Evolutionary conservation across 305 asterid genomes (phyloP), one percentile per base, ranked within the genome.

Genomic region (Solanum aculeatissimum): DNA sequence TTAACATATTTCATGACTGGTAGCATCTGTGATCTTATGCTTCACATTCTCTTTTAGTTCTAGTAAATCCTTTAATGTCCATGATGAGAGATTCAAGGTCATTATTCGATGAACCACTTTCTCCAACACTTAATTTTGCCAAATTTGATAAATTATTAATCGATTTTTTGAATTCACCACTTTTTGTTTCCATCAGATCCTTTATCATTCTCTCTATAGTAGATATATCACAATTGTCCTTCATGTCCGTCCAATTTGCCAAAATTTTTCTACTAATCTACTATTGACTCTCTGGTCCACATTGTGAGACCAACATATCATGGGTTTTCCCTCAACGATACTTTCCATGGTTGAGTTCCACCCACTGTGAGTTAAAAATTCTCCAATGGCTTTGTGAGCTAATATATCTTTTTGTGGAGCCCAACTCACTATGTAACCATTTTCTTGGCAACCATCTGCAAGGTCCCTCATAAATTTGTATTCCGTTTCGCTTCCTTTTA

Each of bases 201-300:
- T 19, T 78, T 7, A 83, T 60, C 86, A 55, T 83, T 62, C 29
- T 78, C 68, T 86, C 88, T 65, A 86, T 81, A 8, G 25, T 79
- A 8, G 7, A 47, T 66, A 86, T 83, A 2, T 83, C 88, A 83
- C 86, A 65, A 40, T 12, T 78, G 29, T 83, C 88, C 53, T 86
- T 86, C 86, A 86, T 86, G 84, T 83, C 86, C 84, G 7, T 5
- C 88, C 86, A 55, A 86, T 57, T 71, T 83, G 70, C 86, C 84
- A 86, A 2, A 86, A 42, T 54, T 77, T 86, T 11, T 29, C 74
- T 5, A 86, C 83, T 40, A 77, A 69, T 47, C 88, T 51, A 53
- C 88, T 86, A 40, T 83, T 86, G 29, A 83, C 86, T 21, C 82
- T 83, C 51, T 86, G 88, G 15, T 86, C 86, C 14, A 71, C 81